phyloP scores from a whole-genome alignment of 768 basidiomycete species.

The Roridomyces roridus region DNA sequence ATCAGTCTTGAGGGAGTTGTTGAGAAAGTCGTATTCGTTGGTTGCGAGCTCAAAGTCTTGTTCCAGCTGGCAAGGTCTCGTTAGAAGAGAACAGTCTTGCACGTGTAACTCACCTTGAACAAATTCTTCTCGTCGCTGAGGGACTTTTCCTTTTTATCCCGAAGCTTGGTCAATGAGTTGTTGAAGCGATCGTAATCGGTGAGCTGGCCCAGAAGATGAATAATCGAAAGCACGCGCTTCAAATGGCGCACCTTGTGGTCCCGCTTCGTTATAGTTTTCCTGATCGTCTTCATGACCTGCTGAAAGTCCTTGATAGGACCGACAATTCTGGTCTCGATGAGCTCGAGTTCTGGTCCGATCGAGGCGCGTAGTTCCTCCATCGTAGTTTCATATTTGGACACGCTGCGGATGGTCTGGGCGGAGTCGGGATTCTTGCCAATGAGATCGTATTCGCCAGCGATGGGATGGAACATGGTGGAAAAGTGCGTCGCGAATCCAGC shows the following conservation, averaged over 20 bases:
- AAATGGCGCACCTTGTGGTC: slow-evolving; percentile 82
- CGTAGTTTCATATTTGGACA: slow-evolving; percentile 69
- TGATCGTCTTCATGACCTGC: slow-evolving; percentile 82
- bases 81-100: not conserved
- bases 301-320: slow-evolving; percentile 91
- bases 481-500: slow-evolving; percentile 71
- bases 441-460: slow-evolving; percentile 80
- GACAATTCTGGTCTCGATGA: slow-evolving; percentile 87
- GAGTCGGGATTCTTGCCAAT: slow-evolving; percentile 80
- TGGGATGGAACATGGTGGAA: slow-evolving; percentile 65
- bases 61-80: slow-evolving; percentile 65
- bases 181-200: slow-evolving; percentile 96
- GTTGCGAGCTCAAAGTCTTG: slow-evolving; percentile 95
- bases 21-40: slow-evolving; percentile 94
- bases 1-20: slow-evolving; percentile 88
- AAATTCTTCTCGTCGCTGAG: slow-evolving; percentile 95
- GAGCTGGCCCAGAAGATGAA: slow-evolving; percentile 51
- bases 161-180: slow-evolving; percentile 91
- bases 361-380: slow-evolving; percentile 85
- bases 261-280: slow-evolving; percentile 95
- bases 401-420: slow-evolving; percentile 78
- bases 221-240: not conserved
- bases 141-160: slow-evolving; percentile 99
- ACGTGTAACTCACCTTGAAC: slow-evolving; percentile 75
- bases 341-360: slow-evolving; percentile 88